Evolutionary conservation across 176 grass and related monocot genomes (phyloP).

Genomic region (Chloris gayana): DNA sequence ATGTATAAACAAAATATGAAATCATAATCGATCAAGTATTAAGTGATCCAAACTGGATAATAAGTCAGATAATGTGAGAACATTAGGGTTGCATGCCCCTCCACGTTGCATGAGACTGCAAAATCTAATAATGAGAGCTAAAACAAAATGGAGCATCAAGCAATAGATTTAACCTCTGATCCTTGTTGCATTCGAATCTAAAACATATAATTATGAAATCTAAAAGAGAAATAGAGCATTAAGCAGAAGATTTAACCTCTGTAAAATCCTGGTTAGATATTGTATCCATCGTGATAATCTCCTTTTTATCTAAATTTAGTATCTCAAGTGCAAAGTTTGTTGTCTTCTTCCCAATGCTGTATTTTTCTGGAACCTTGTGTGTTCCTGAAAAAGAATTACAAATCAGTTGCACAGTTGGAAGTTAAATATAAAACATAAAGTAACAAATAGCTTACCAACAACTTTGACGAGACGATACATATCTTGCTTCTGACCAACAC

Average conservation of each 20-base stretch:
- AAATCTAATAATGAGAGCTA: neutral
- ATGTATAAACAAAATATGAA: neutral
- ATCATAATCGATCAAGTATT: neutral
- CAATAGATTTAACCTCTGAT: constrained; percentile 61
- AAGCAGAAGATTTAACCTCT: constrained; percentile 63
- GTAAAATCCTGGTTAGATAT: constrained; percentile 99
- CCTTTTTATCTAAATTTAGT: constrained; percentile 90
- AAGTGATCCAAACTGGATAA: neutral
- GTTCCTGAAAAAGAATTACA: constrained; percentile 51
- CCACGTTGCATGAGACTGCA: constrained; percentile 11
- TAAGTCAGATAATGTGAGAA: constrained; percentile 10
- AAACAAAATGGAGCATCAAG: constrained; percentile 5
- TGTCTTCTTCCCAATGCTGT: constrained; percentile 83
- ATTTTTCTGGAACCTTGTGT: constrained; percentile 74
- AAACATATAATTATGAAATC: neutral
- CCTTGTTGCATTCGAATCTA: constrained; percentile 16
- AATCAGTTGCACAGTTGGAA: neutral
- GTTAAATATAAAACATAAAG: constrained; percentile 8
- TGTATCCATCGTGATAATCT: constrained; percentile 79
- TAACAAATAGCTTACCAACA: constrained; percentile 68
- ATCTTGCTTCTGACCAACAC: constrained; percentile 80
- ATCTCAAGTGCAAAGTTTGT: constrained; percentile 90
- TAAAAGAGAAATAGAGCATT: neutral
- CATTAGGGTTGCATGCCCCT: constrained; percentile 1
- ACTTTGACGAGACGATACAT: constrained; percentile 98